Percentiles rank a stretch among this genome's conserved stretches.
These are phyloP conservation scores for Glutinoglossum americanum DNA, from an alignment of 495 filamentous ascomycete genomes.

Conservation along the genomic window DNA sequence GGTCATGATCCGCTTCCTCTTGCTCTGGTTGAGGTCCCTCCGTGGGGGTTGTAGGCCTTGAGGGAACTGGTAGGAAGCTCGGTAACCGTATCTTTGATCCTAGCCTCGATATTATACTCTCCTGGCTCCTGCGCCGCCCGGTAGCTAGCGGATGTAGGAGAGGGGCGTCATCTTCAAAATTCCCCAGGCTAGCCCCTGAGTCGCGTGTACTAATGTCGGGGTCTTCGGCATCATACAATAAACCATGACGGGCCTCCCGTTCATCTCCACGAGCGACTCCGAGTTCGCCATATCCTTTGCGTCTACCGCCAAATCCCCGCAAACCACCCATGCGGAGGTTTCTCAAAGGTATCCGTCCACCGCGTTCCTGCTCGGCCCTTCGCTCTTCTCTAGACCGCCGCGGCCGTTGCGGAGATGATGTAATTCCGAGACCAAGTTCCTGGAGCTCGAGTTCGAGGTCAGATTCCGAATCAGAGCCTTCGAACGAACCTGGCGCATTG, in stretches of 20 bases:
- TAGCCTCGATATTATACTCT: slow-evolving; percentile 11
- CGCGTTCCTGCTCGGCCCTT: not conserved
- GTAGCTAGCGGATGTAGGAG: slow-evolving; percentile 26
- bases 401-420: slow-evolving; percentile 13
- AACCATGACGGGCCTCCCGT: slow-evolving; percentile 31
- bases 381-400: slow-evolving; percentile 22
- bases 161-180: slow-evolving; percentile 40
- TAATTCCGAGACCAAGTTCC: slow-evolving; percentile 42
- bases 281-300: slow-evolving; percentile 34
- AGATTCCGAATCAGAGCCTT: slow-evolving; percentile 31
- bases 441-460: slow-evolving; percentile 45
- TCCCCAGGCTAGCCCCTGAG: slow-evolving; percentile 27
- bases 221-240: slow-evolving; percentile 26
- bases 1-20: slow-evolving; percentile 25
- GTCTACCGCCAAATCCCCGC: slow-evolving; percentile 10
- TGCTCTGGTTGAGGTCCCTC: not conserved
- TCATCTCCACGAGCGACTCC: slow-evolving; percentile 24
- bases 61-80: slow-evolving; percentile 25
- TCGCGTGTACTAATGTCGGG: slow-evolving; percentile 26
- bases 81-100: slow-evolving; percentile 26
- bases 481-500: slow-evolving; percentile 27
- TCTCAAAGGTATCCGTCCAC: slow-evolving; percentile 14
- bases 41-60: not conserved
- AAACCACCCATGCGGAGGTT: not conserved
- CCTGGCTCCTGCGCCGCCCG: slow-evolving; percentile 11